Evolutionary conservation across 176 grass and related monocot species (phyloP).

Genomic region (Cenchrus fungigraminus): DNA sequence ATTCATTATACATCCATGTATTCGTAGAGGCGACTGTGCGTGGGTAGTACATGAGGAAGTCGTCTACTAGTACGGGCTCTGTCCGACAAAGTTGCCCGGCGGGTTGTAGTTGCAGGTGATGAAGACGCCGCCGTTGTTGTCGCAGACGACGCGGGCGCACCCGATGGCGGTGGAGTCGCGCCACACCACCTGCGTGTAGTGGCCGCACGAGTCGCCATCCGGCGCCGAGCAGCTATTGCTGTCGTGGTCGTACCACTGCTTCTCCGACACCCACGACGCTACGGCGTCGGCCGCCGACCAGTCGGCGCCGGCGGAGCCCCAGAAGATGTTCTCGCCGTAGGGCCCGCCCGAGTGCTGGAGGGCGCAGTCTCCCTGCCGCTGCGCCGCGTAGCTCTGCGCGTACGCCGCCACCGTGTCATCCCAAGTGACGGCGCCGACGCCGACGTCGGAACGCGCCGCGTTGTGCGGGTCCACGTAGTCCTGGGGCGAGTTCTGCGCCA

Average conservation of each 20-base stretch:
- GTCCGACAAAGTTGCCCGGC: conserved; percentile 41
- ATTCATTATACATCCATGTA: too few relatives aligned
- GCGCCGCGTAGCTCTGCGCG: too few relatives aligned
- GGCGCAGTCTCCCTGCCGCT: too few relatives aligned
- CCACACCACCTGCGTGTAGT: conserved; percentile 43
- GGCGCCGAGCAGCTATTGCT: conserved; percentile 20
- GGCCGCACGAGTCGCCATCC: not conserved
- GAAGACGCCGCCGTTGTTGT: conserved; percentile 41
- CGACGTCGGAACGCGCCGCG: too few relatives aligned
- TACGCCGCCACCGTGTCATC: too few relatives aligned
- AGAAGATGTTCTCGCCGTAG: too few relatives aligned
- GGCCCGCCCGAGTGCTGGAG: too few relatives aligned
- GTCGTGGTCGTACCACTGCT: conserved; percentile 39
- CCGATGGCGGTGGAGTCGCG: conserved; percentile 37
- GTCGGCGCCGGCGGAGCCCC: too few relatives aligned
- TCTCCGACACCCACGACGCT: conserved; percentile 31
- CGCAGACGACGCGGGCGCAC: conserved; percentile 43
- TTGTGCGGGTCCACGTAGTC: conserved; percentile 42
- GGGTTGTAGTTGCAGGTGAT: conserved; percentile 63
- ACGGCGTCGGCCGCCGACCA: conserved; percentile 42
- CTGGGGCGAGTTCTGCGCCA: conserved; percentile 46
- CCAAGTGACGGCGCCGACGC: too few relatives aligned
- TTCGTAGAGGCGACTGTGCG: too few relatives aligned
- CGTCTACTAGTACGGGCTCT: conserved; percentile 50
- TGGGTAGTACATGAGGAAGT: too few relatives aligned